These are phyloP conservation scores for Spathaspora gorwiae DNA, from an alignment of 805 yeast genomes.

Conservation along the genomic window DNA sequence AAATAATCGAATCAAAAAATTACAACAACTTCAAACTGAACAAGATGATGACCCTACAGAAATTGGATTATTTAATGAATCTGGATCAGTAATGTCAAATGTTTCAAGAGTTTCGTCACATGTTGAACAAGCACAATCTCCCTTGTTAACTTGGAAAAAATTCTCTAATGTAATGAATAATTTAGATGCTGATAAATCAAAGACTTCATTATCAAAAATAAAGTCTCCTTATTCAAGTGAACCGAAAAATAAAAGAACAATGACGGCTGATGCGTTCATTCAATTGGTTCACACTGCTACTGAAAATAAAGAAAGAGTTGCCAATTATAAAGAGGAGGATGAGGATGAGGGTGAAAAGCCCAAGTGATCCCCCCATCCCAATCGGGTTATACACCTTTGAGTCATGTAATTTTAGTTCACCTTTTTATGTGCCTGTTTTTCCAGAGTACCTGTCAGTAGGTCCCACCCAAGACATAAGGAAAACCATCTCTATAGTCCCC, in stretches of 20 bases:
- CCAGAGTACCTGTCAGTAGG: too few relatives aligned
- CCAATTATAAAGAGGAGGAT: slow-evolving; percentile 11
- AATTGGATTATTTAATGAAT: slow-evolving; percentile 38
- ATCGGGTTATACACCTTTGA: too few relatives aligned
- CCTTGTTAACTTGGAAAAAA: slow-evolving; percentile 27
- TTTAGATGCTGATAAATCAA: slow-evolving; percentile 15
- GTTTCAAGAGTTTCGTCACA: slow-evolving; percentile 6
- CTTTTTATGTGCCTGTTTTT: too few relatives aligned
- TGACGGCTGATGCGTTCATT: slow-evolving; percentile 56
- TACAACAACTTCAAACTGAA: slow-evolving; percentile 57
- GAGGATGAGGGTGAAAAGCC: background rate
- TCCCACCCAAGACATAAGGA: too few relatives aligned
- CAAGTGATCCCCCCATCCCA: background rate
- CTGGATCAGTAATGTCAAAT: slow-evolving; percentile 15
- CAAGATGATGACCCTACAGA: slow-evolving; percentile 52
- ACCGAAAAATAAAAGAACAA: slow-evolving; percentile 25
- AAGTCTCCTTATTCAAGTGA: slow-evolving; percentile 1
- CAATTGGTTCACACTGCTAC: slow-evolving; percentile 69
- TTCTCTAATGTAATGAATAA: slow-evolving; percentile 21
- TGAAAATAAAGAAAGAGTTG: slow-evolving; percentile 49
- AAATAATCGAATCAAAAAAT: slow-evolving; percentile 70
- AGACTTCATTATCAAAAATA: slow-evolving; percentile 16
- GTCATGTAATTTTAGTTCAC: too few relatives aligned
- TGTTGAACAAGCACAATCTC: slow-evolving; percentile 6
- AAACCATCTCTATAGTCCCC: too few relatives aligned